Percentiles rank a stretch among this genome's conserved stretches.
phyloP scores from a whole-genome alignment of 495 filamentous ascomycete genomes.

The Neurospora sp. region DNA sequence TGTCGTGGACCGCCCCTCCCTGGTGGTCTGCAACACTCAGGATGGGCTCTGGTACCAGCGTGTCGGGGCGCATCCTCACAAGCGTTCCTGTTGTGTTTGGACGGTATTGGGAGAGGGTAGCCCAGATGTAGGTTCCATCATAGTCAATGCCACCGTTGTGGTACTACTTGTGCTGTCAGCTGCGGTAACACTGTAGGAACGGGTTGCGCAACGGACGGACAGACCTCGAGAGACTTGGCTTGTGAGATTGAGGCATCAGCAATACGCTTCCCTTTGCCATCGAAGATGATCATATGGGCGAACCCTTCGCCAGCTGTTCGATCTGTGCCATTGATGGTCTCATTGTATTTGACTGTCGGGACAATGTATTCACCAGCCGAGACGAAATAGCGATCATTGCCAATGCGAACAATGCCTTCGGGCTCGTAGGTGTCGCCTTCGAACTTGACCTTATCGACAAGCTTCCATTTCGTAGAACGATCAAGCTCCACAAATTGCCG shows the following conservation, averaged over 20 bases:
- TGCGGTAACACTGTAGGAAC: not conserved
- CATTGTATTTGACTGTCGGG: slow-evolving; percentile 15
- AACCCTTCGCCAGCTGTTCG: slow-evolving; percentile 23
- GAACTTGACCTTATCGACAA: slow-evolving; percentile 24
- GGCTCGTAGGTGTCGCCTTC: slow-evolving; percentile 30
- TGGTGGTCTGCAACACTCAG: slow-evolving; percentile 24
- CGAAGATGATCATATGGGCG: slow-evolving; percentile 26
- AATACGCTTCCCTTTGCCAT: slow-evolving; percentile 21
- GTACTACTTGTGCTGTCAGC: slow-evolving; percentile 9
- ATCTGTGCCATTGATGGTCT: slow-evolving; percentile 23
- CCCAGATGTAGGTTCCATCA: slow-evolving; percentile 31
- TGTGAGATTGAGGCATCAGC: slow-evolving; percentile 26
- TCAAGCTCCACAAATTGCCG: slow-evolving; percentile 17
- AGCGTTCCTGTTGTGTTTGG: slow-evolving; percentile 30
- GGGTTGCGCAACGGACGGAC: not conserved
- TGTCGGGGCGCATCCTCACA: slow-evolving; percentile 21
- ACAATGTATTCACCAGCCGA: slow-evolving; percentile 22
- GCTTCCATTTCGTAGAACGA: slow-evolving; percentile 22
- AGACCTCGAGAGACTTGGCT: slow-evolving; percentile 14
- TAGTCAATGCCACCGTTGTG: slow-evolving; percentile 32
- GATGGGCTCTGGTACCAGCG: slow-evolving; percentile 15
- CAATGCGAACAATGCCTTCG: slow-evolving; percentile 26
- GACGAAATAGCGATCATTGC: slow-evolving; percentile 24
- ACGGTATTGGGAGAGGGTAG: slow-evolving; percentile 25
- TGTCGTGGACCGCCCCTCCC: slow-evolving; percentile 26